Conservation (phyloP, 1,139 yeast species). For the Pichia sp. region DNA sequence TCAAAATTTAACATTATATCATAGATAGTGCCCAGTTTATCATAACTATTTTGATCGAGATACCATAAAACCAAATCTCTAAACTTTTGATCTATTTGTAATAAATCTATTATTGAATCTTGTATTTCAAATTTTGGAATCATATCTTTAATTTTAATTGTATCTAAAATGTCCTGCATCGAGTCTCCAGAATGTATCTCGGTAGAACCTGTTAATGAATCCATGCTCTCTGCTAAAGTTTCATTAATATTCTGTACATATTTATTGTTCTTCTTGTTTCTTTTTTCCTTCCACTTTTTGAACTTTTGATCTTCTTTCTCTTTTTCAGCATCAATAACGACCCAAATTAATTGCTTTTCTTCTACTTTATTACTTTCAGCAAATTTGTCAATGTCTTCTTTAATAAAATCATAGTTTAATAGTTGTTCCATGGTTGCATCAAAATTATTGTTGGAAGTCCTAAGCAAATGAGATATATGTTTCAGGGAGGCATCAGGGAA, state of each 20-base stretch:
- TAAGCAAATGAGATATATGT: constrained; percentile 15
- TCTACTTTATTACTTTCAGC: background rate
- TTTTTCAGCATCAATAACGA: background rate
- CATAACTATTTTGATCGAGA: constrained; percentile 19
- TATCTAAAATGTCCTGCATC: background rate
- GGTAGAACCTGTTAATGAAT: too few species aligned
- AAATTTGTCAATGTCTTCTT: constrained; percentile 2
- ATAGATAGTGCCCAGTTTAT: constrained; percentile 29
- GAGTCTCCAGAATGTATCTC: background rate
- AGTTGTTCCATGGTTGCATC: constrained; percentile 22
- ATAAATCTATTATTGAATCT: constrained; percentile 14
- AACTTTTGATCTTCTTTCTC: background rate
- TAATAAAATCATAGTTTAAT: constrained; percentile 20
- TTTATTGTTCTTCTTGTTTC: background rate
- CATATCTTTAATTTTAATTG: constrained; percentile 1
- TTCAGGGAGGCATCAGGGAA: constrained; percentile 26
- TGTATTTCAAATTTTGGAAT: constrained; percentile 4
- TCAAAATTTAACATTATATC: constrained; percentile 28
- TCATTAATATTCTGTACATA: too few species aligned
- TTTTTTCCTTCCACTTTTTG: background rate
- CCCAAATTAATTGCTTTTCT: background rate
- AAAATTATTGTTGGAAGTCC: constrained; percentile 16
- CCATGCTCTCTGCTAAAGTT: too few species aligned
- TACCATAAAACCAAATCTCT: constrained; percentile 14
- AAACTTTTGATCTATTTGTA: constrained; percentile 9